A percentile compares a stretch with the other conserved stretches of the same genome.
phyloP scores from a whole-genome alignment of 345 rosid species.

The Salix dunnii region DNA sequence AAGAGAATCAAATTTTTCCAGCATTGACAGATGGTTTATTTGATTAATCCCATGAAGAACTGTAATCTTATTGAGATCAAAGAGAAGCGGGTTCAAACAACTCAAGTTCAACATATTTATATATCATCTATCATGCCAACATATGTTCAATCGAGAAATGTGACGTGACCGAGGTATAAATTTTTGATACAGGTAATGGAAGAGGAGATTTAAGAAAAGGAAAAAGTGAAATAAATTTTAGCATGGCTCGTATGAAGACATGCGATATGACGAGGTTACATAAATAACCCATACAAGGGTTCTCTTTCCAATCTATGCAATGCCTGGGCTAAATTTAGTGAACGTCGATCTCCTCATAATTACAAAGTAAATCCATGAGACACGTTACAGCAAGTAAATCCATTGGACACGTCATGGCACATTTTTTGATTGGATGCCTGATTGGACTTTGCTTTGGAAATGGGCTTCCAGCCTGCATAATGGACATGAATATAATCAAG shows the following conservation, averaged over 20 bases:
- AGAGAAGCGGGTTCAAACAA: too few species aligned
- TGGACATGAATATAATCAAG: not conserved
- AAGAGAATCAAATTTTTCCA: not conserved
- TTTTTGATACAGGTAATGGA: too few species aligned
- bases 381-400: not conserved
- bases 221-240: not conserved
- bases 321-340: not conserved
- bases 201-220: not conserved
- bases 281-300: not conserved
- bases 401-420: constrained; percentile 31
- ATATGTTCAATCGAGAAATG: too few species aligned
- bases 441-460: constrained; percentile 83
- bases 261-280: not conserved
- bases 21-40: too few species aligned
- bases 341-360: not conserved
- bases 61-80: too few species aligned
- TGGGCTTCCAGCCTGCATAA: constrained; percentile 77
- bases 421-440: constrained; percentile 68
- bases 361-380: not conserved
- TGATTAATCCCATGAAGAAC: too few species aligned
- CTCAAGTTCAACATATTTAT: too few species aligned
- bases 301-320: not conserved
- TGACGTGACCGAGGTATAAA: too few species aligned
- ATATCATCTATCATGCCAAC: too few species aligned
- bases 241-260: not conserved